Base-by-base conservation (phyloP, 2,329 filamentous ascomycete genomes). In the Zelopaecilomyces penicillatus region DNA sequence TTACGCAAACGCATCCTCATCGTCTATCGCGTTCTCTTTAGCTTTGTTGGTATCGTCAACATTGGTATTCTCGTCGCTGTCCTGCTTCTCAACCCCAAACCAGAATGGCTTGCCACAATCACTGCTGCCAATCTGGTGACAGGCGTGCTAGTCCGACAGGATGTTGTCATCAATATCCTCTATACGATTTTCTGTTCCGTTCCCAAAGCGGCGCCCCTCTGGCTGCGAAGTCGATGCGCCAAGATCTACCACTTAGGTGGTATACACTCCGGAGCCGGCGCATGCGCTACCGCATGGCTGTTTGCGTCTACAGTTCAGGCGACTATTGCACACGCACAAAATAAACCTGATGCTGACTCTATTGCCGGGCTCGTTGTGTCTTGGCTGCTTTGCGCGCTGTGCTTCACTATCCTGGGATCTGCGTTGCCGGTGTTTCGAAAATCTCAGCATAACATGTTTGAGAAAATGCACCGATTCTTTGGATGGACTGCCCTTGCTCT, bases 381-480 rank as follows among this genome's bases (percentile, higher is more conserved):
- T 9, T 82, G 76, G 56, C 56, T 80, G 35, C 70, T 86, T 35
- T 67, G 78, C 37, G 58, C 66, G 2, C 67, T 87, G 41, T 69
- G 85, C 52, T 54, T 76, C 44, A 56, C 67, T 34, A 82, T 88
- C 55, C 69, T 85, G 41, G 64, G 68, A 39, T 75, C 80, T 42
- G 81, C 85, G 2, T 74, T 82, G 58, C 85, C 85, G 3, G 59
- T 62, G 7, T 70, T 88, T 52, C 78, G 85, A 26, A 68, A 71
- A 52, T 73, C 69, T 39, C 69, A 73, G 50, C 85, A 89, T 65
- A 76, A 89, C 62, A 62, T 73, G 45, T 89, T 87, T 57, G 85
- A 89, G 65, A 64, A 76, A 39, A 75, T 75, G 39, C 85, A 89
- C 63, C 81, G 85, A 39, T 88, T 85, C 60, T 74, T 74, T 5